Base-by-base conservation (phyloP, 805 yeast genomes). In the Saccharomycopsis sp. region DNA sequence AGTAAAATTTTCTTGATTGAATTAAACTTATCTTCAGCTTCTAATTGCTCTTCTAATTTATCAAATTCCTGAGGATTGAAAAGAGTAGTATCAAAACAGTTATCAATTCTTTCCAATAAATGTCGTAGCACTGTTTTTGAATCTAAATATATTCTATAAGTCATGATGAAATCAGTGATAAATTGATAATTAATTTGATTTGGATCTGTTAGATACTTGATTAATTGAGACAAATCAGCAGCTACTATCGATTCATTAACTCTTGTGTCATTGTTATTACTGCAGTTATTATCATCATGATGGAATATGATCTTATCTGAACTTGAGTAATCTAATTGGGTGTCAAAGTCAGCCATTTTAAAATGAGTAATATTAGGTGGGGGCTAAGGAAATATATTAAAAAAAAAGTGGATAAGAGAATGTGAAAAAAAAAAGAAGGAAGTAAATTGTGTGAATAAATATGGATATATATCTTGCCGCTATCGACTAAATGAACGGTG, bases 161-260 rank as follows among this genome's bases (percentile, higher is more conserved):
- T 80, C 41, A 90, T 70, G 59, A 90, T 85, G 60, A 93, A 88
- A 64, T 93, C 97, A 39, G 89, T 75, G 44, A 89, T 65, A 32
- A 83, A 70, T 50, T 78, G 75, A 60, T 90, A 90, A 60, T 87
- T 89, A 14, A 90, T 73, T 4, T 77, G 63, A 46, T 77, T 75
- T 4, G 93, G 89, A 8, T 85, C 76, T 1, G 95, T 81, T 24
- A 81, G 59, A 53, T 79, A 78, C 6, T 75, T 77, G 7, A 81
- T 61, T 16, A 81, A 60, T n/a, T 28, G 26, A 7, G 27, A n/a
- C 11, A 44, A 19, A 28, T 39, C 37, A 8, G 44, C 22, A n/a
- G 40, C 36, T 7, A 22, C 24, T 16, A 44, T 29, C 6, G 13
- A 17, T 28, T 22, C 26, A 26, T 36, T 35, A 27, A 27, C 31